These are phyloP conservation scores for Fusarium neocosmosporiellum DNA, from an alignment of 2,329 filamentous ascomycete species.

Conservation along the genomic window DNA sequence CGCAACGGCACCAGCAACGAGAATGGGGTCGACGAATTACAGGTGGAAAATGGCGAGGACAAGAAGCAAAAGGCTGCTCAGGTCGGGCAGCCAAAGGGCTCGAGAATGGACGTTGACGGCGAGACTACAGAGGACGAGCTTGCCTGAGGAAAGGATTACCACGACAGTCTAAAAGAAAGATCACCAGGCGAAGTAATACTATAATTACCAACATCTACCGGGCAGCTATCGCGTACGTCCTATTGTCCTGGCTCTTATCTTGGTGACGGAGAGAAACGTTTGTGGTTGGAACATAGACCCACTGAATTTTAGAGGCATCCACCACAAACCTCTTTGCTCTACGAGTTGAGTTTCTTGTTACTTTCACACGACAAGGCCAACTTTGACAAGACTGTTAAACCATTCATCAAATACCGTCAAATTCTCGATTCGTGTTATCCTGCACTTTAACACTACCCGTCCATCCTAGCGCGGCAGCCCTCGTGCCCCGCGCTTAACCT, in stretches of 20 bases:
- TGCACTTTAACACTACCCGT: neutral
- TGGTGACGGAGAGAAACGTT: neutral
- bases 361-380: neutral
- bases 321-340: conserved; percentile 16
- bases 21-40: conserved; percentile 2
- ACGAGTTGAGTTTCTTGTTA: conserved; percentile 8
- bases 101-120: conserved; percentile 26
- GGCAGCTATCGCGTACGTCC: neutral
- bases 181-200: neutral
- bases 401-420: neutral
- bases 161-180: neutral
- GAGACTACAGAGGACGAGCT: conserved; percentile 13
- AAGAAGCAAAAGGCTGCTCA: neutral
- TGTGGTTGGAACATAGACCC: conserved; percentile 17
- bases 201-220: neutral
- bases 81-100: conserved; percentile 1
- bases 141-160: neutral
- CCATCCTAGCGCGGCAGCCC: neutral
- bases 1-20: neutral
- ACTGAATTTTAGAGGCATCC: conserved; percentile 34
- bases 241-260: neutral
- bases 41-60: neutral
- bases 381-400: neutral
- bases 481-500: neutral
- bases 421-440: neutral